Conservation (phyloP, 176 grass and related monocot genomes). For the Zoysia pacifica region DNA sequence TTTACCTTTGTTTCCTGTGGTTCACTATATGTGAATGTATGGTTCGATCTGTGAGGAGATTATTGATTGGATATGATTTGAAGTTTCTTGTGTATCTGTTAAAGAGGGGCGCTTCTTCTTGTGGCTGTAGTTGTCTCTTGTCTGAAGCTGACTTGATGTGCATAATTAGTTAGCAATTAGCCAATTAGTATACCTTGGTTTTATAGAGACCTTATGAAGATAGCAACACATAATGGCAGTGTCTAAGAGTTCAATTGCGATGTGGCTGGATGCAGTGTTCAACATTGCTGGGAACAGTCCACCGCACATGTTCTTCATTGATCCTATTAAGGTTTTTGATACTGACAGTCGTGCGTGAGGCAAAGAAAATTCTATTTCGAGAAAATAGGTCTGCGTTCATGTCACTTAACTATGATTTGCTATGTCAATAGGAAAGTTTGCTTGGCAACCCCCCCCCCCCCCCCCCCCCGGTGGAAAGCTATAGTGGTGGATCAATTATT, state of each 20-base stretch:
- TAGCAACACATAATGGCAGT: not conserved
- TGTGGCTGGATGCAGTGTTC: not conserved
- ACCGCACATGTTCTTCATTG: slow-evolving; percentile 27
- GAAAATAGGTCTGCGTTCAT: not conserved
- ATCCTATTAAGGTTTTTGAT: not conserved
- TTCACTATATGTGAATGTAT: not conserved
- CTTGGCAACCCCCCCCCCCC: slow-evolving; percentile 59
- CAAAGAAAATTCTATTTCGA: not conserved
- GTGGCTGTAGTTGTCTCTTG: slow-evolving; percentile 41
- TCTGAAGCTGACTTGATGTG: slow-evolving; percentile 5
- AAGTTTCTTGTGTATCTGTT: not conserved
- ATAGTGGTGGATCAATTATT: slow-evolving; percentile 2
- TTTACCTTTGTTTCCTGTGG: not conserved
- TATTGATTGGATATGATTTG: too few relatives aligned
- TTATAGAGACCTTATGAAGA: not conserved
- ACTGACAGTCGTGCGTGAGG: not conserved
- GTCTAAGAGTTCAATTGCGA: not conserved
- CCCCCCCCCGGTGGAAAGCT: slow-evolving; percentile 62
- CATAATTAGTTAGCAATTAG: not conserved
- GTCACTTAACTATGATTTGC: slow-evolving; percentile 6
- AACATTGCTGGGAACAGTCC: not conserved
- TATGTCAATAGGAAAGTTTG: not conserved
- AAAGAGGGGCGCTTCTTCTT: not conserved
- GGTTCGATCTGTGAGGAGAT: not conserved
- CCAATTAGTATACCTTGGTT: not conserved